A percentile compares a stretch with the other conserved stretches of the same genome.
Evolutionary conservation across 306 rosid species (phyloP).

Genomic region (Vigna angularis): DNA sequence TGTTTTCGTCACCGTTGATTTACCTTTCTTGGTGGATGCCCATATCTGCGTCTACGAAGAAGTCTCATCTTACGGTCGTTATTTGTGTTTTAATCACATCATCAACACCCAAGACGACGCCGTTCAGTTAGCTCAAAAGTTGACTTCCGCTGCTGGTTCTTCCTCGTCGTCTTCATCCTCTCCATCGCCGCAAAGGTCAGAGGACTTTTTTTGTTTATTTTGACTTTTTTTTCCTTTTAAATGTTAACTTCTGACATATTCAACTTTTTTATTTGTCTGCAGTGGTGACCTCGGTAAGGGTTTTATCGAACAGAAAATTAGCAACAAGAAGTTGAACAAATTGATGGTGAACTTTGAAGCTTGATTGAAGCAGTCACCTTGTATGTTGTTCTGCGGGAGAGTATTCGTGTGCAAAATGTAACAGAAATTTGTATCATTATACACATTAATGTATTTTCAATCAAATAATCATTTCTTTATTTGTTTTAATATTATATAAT

Average conservation of each 20-base stretch:
- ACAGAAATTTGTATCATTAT: constrained; percentile 27
- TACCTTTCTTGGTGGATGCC: constrained; percentile 63
- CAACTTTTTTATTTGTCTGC: constrained; percentile 32
- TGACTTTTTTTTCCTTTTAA: neutral
- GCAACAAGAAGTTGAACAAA: constrained; percentile 89
- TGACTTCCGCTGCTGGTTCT: constrained; percentile 57
- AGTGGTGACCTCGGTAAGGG: constrained; percentile 57
- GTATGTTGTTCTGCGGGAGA: constrained; percentile 17
- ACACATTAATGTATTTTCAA: constrained; percentile 22
- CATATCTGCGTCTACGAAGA: constrained; percentile 77
- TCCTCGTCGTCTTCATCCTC: constrained; percentile 35
- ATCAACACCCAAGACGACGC: constrained; percentile 72
- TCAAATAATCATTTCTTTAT: constrained; percentile 39
- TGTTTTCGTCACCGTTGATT: constrained; percentile 78
- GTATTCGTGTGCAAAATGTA: constrained; percentile 29
- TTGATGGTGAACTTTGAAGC: constrained; percentile 67
- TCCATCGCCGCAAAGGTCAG: constrained; percentile 57
- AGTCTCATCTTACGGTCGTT: constrained; percentile 88
- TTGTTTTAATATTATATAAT: constrained; percentile 6
- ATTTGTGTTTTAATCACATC: constrained; percentile 74
- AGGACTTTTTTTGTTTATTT: neutral
- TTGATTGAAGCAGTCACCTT: constrained; percentile 38
- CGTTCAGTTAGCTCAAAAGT: constrained; percentile 61
- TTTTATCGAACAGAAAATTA: constrained; percentile 69
- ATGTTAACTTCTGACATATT: neutral